These are phyloP conservation scores for Geotrichum phurueaensis DNA, from an alignment of 1,139 yeast species.

Conservation along the genomic window DNA sequence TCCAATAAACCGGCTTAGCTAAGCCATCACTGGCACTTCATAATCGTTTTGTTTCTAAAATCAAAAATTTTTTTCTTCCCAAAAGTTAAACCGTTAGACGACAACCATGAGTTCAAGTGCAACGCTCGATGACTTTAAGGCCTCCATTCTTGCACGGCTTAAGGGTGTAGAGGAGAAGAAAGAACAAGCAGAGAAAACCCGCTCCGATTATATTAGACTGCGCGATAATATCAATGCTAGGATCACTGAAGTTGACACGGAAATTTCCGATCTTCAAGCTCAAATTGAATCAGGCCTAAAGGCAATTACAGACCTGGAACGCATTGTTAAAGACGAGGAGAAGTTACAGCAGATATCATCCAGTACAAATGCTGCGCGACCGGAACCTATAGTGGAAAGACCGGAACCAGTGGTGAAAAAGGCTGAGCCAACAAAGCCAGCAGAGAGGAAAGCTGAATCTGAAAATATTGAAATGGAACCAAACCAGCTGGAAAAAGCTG, in stretches of 20 bases:
- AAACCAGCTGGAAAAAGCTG: not conserved
- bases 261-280: slow-evolving; percentile 38
- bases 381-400: not conserved
- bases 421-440: not conserved
- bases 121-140: slow-evolving; percentile 2
- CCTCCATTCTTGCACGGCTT: slow-evolving; percentile 2
- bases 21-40: not conserved
- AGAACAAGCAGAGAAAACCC: slow-evolving; percentile 3
- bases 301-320: slow-evolving; percentile 36
- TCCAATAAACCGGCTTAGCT: not conserved
- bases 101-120: slow-evolving; percentile 1
- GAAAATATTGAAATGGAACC: not conserved
- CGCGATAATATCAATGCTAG: slow-evolving; percentile 38
- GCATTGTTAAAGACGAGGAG: slow-evolving; percentile 16
- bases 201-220: slow-evolving; percentile 6
- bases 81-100: not conserved
- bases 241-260: slow-evolving; percentile 47
- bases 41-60: not conserved
- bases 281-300: slow-evolving; percentile 45
- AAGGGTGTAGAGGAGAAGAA: slow-evolving; percentile 9
- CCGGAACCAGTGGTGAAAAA: not conserved
- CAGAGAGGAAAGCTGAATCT: not conserved
- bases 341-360: not conserved
- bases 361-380: not conserved
- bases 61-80: not conserved